Evolutionary conservation across 2,329 filamentous ascomycete genomes (phyloP).

Genomic region (Ploettnerulaceae sp.): DNA sequence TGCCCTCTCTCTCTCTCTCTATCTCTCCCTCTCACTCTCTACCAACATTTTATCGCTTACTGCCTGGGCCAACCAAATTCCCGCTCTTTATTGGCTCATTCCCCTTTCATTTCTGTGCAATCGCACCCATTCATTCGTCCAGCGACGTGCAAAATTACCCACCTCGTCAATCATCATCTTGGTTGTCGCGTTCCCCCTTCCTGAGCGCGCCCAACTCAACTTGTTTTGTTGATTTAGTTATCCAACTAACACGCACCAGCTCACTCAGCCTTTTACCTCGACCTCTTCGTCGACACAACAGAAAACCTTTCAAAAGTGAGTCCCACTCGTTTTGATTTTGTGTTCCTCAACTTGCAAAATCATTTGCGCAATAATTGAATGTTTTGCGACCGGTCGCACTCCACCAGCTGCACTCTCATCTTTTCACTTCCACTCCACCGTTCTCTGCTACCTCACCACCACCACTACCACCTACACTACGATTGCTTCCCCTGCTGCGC

Average conservation of each 20-base stretch:
- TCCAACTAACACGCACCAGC: constrained; percentile 18
- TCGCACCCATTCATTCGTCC: constrained; percentile 14
- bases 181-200: constrained; percentile 24
- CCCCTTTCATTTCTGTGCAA: constrained; percentile 14
- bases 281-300: constrained; percentile 5
- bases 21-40: background rate
- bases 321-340: constrained; percentile 10
- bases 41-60: constrained; percentile 1
- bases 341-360: constrained; percentile 14
- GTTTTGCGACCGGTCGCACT: constrained; percentile 26
- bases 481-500: constrained; percentile 9
- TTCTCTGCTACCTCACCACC: constrained; percentile 3
- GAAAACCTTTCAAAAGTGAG: constrained; percentile 21
- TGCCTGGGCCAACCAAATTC: background rate
- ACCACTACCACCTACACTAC: constrained; percentile 15
- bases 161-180: constrained; percentile 12
- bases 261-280: constrained; percentile 20
- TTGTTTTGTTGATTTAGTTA: constrained; percentile 18
- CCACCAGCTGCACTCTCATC: too few species aligned
- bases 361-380: constrained; percentile 19
- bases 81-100: constrained; percentile 12
- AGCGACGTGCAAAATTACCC: background rate
- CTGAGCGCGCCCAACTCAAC: constrained; percentile 19
- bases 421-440: constrained; percentile 8
- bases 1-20: constrained; percentile 3